Conservation (phyloP, 2,329 filamentous ascomycete genomes). For the Zymoseptoria tritici region DNA sequence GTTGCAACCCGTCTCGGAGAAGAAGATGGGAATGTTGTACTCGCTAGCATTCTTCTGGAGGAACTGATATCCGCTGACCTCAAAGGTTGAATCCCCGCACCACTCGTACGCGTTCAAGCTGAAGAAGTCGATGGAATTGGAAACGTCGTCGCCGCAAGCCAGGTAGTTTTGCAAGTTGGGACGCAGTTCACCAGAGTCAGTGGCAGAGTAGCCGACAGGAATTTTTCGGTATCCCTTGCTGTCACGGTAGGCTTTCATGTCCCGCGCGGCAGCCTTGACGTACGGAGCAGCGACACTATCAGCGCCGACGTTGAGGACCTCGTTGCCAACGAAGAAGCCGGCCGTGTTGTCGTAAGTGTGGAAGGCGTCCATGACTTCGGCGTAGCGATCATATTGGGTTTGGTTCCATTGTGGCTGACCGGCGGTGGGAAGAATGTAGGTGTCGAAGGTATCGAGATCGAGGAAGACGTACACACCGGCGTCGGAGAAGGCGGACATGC, state of each 20-base stretch:
- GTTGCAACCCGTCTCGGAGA: conserved; percentile 85
- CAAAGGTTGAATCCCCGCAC: conserved; percentile 18
- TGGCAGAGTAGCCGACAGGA: conserved; percentile 79
- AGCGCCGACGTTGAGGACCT: conserved; percentile 59
- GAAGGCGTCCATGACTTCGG: conserved; percentile 69
- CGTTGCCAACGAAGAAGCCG: conserved; percentile 83
- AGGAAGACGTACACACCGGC: conserved; percentile 78
- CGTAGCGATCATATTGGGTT: conserved; percentile 61
- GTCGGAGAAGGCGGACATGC: conserved; percentile 73
- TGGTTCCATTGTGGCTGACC: conserved; percentile 62
- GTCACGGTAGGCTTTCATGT: conserved; percentile 75
- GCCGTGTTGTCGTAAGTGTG: conserved; percentile 70
- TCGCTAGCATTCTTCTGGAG: conserved; percentile 59
- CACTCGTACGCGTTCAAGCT: conserved; percentile 59
- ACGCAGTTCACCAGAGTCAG: conserved; percentile 66
- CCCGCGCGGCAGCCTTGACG: conserved; percentile 72
- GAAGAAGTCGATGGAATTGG: conserved; percentile 74
- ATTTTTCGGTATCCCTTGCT: conserved; percentile 70
- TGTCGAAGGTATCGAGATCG: conserved; percentile 70
- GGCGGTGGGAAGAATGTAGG: conserved; percentile 47
- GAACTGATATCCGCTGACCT: conserved; percentile 58
- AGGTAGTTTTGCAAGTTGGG: conserved; percentile 66
- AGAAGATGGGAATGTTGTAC: conserved; percentile 80
- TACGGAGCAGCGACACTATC: conserved; percentile 65
- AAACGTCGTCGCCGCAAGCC: conserved; percentile 63